Conservation (phyloP, 768 basidiomycete genomes). For the Asterophora parasitica region DNA sequence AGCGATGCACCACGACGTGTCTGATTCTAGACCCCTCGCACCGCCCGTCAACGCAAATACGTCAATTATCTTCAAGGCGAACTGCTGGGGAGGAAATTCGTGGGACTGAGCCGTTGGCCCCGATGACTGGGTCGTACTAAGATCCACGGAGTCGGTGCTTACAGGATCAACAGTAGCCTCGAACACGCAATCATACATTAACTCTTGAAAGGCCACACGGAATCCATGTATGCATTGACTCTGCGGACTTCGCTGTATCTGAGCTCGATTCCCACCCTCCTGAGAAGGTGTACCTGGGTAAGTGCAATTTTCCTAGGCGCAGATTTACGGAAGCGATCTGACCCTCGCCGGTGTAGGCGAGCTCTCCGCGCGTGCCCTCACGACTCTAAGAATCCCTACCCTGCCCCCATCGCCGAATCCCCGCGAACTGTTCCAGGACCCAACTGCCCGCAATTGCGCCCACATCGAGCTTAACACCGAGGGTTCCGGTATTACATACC, state of each 20-base stretch:
- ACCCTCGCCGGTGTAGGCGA: constrained; percentile 64
- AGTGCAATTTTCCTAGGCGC: constrained; percentile 17
- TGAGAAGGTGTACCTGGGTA: constrained; percentile 93
- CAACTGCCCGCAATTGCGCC: constrained; percentile 82
- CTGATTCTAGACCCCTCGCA: too few relatives aligned
- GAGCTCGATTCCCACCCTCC: constrained; percentile 69
- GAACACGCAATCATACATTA: too few relatives aligned
- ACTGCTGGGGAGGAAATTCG: too few relatives aligned
- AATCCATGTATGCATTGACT: too few relatives aligned
- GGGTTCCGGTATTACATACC: constrained; percentile 96
- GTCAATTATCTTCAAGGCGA: too few relatives aligned
- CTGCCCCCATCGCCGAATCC: constrained; percentile 74
- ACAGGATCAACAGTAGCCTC: too few relatives aligned
- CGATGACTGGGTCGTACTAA: too few relatives aligned
- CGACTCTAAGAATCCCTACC: constrained; percentile 97
- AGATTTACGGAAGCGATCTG: constrained; percentile 4
- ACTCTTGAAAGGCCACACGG: too few relatives aligned
- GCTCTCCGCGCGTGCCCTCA: constrained; percentile 90
- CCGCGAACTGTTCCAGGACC: constrained; percentile 79
- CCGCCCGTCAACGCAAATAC: too few relatives aligned
- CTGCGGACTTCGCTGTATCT: constrained; percentile 88
- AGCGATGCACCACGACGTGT: too few relatives aligned
- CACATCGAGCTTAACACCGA: constrained; percentile 93
- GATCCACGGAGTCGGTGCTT: too few relatives aligned
- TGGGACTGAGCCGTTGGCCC: too few relatives aligned